Base-by-base conservation (phyloP, 495 filamentous ascomycete genomes). In the Beverwykella pulmonaria region DNA sequence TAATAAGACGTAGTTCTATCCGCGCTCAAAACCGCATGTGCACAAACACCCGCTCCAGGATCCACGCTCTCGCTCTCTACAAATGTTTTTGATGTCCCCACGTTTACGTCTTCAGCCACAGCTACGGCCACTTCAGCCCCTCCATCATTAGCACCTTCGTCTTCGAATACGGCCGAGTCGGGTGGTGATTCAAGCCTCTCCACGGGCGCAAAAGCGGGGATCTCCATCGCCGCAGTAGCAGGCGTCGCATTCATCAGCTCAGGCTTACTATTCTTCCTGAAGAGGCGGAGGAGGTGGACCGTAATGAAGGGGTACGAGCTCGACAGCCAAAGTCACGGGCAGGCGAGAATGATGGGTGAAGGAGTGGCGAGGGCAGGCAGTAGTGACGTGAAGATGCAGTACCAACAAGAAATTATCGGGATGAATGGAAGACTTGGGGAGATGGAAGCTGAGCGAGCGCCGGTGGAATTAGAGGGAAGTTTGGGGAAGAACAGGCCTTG, bases 1-100 rank as follows among this genome's bases (percentile, higher is more conserved):
- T 44, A 25, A 9, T 63, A 34, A 29, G 10, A 7, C 9, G 22
- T 44, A 55, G 48, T 63, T 22, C n/a, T 63, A 9, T 29, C 30
- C 30, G 60, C 49, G 9, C 20, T 55, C 7, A 50, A 52, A 29
- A 10, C 60, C 2, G 60, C 60, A 1, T 63, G 49, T 25, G 19
- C 23, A 27, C 34, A 54, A 19, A 44, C 1, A 50, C 19, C 50
- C 1, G 3, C 2, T 7, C 1, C 17, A 12, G 32, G 50, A 26
- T 2, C 19, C n/a, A 54, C 29, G 23, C 15, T 53, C 29, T 61
- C 46, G 8, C 8, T 44, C 39, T 12, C 39, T 12, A 44, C 39
- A 44, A 44, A 9, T 14, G 39, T 44, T 7, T 44, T 44, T 14
- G 15, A 44, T n/a, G 3, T 44, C 8, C 39, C 39, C 8, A 44